Evolutionary conservation across 2,329 filamentous ascomycete species (phyloP).

Genomic region (Hirsutella thompsonii): DNA sequence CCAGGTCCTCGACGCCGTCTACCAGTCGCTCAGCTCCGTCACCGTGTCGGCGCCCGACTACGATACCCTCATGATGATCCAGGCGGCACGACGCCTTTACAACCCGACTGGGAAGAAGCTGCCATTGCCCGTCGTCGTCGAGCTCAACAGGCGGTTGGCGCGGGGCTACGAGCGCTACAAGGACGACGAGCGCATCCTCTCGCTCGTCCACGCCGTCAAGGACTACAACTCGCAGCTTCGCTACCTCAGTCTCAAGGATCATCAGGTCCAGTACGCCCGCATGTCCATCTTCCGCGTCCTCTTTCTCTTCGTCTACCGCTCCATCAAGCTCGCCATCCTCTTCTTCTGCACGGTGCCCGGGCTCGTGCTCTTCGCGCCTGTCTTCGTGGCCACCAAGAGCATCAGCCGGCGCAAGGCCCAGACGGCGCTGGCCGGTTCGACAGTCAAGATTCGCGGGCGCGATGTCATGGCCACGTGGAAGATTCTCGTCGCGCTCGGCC

Average conservation of each 20-base stretch:
- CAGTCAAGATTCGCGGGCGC: conserved; percentile 76
- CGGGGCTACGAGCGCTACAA: conserved; percentile 90
- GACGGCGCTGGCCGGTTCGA: conserved; percentile 72
- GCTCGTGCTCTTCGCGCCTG: conserved; percentile 72
- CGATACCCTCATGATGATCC: conserved; percentile 92
- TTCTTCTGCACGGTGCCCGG: conserved; percentile 76
- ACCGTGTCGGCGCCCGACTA: conserved; percentile 90
- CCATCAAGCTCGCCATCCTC: conserved; percentile 64
- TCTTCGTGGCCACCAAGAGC: conserved; percentile 72
- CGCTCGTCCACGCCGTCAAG: conserved; percentile 61
- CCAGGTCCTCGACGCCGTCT: conserved; percentile 72
- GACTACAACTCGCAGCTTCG: conserved; percentile 80
- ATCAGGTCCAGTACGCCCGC: conserved; percentile 86
- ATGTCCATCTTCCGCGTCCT: conserved; percentile 68
- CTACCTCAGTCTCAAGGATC: conserved; percentile 78
- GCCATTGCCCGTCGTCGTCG: conserved; percentile 81
- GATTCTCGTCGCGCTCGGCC: conserved; percentile 71
- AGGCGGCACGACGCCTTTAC: conserved; percentile 85
- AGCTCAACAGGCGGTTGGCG: conserved; percentile 82
- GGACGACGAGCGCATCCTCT: conserved; percentile 71
- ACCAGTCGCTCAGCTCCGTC: conserved; percentile 72
- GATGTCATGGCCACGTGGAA: conserved; percentile 96
- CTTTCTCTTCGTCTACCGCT: conserved; percentile 64
- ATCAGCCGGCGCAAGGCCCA: conserved; percentile 74
- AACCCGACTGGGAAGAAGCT: conserved; percentile 91